A percentile compares a stretch with the other conserved stretches of the same genome.
Conservation (phyloP, 1,284 basidiomycete genomes). For the Microbotryum silenes-acaulis region DNA sequence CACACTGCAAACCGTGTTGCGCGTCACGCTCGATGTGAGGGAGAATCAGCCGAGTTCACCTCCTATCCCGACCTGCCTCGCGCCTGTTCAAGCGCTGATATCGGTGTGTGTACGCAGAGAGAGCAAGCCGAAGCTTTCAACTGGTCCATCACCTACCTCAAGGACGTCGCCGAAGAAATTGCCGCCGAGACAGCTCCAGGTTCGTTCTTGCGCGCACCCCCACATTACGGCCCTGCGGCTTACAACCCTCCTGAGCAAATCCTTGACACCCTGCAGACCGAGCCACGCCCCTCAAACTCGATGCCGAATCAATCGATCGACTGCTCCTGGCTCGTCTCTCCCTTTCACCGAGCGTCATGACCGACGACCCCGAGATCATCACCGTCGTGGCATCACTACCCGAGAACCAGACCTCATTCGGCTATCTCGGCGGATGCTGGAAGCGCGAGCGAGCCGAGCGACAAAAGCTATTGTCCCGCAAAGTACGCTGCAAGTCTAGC, state of each 20-base stretch:
- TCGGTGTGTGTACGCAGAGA: slow-evolving; percentile 47
- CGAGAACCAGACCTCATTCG: slow-evolving; percentile 70
- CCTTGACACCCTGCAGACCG: slow-evolving; percentile 4
- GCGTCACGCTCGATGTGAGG: slow-evolving; percentile 70
- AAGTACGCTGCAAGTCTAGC: slow-evolving; percentile 43
- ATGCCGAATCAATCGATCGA: slow-evolving; percentile 55
- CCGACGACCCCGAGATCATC: slow-evolving; percentile 72
- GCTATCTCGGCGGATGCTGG: slow-evolving; percentile 88
- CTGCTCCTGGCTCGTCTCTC: slow-evolving; percentile 81
- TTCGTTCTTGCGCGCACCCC: slow-evolving; percentile 27
- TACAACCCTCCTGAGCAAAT: slow-evolving; percentile 28
- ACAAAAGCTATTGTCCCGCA: slow-evolving; percentile 53
- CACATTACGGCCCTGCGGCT: slow-evolving; percentile 39
- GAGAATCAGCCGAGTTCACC: neutral
- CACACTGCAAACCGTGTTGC: slow-evolving; percentile 29
- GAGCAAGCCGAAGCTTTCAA: slow-evolving; percentile 59
- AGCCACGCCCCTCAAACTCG: slow-evolving; percentile 39
- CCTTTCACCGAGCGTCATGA: slow-evolving; percentile 71
- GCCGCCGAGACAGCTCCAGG: slow-evolving; percentile 57
- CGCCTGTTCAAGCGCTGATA: slow-evolving; percentile 4
- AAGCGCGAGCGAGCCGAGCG: slow-evolving; percentile 58
- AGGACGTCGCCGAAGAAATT: slow-evolving; percentile 64
- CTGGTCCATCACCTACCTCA: slow-evolving; percentile 75
- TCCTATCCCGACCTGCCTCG: slow-evolving; percentile 11
- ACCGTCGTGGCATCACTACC: slow-evolving; percentile 72